phyloP scores from a whole-genome alignment of 202 grass and related monocot species.

The Tripidium arundinaceum region DNA sequence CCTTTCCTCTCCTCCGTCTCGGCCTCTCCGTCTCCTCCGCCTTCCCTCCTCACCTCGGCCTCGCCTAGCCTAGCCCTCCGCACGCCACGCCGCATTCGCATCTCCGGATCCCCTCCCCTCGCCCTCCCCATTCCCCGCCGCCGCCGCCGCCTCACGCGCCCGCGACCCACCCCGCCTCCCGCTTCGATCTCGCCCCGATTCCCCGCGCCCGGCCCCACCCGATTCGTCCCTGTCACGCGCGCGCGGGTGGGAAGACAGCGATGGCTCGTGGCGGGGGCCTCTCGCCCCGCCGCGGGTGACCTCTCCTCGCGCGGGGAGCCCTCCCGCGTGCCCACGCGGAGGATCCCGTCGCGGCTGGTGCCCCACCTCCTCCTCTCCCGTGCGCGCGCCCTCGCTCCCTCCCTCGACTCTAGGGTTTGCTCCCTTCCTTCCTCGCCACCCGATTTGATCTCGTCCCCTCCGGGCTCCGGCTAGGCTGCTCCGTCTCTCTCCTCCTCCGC shows the following conservation, averaged over 20 bases:
- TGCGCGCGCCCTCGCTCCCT: background rate
- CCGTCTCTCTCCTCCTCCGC: background rate
- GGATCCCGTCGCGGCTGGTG: constrained; percentile 67
- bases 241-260: background rate
- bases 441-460: constrained; percentile 19
- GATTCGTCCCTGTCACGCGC: constrained; percentile 17
- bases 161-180: background rate
- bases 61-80: background rate
- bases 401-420: constrained; percentile 25
- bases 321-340: constrained; percentile 49
- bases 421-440: background rate
- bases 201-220: background rate
- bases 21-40: background rate
- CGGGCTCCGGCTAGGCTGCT: background rate
- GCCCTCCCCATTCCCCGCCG: background rate
- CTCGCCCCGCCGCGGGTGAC: constrained; percentile 47
- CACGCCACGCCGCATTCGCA: constrained; percentile 29
- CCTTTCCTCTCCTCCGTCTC: background rate
- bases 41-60: background rate
- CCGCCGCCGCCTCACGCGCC: background rate
- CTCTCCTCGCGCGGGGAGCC: constrained; percentile 43
- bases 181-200: background rate
- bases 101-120: constrained; percentile 33
- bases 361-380: background rate
- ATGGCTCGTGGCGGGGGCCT: constrained; percentile 18